phyloP scores from a whole-genome alignment of 2,329 filamentous ascomycete species.

The Torrubiella hemipterigena region DNA sequence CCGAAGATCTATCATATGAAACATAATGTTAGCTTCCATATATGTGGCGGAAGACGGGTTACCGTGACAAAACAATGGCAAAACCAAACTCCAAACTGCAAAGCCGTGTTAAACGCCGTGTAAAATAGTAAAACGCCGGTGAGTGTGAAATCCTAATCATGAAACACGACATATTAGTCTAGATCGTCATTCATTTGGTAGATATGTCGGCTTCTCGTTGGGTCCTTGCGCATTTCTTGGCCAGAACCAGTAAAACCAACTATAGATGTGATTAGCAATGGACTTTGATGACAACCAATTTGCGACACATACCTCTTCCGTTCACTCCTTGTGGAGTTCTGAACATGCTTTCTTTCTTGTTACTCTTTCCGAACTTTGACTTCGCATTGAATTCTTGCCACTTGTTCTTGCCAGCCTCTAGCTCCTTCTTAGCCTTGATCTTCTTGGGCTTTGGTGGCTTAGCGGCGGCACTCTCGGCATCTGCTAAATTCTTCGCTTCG shows the following conservation, averaged over 20 bases:
- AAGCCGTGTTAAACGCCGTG: no score
- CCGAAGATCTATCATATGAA: conserved; percentile 1
- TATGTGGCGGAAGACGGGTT: conserved; percentile 19
- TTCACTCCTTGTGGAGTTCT: conserved; percentile 78
- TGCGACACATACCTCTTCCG: conserved; percentile 57
- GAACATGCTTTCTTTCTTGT: conserved; percentile 95
- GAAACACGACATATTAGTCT: conserved; percentile 35
- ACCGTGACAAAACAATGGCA: conserved; percentile 18
- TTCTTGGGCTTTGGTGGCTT: conserved; percentile 77
- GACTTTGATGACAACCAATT: neutral
- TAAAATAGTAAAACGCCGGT: no score
- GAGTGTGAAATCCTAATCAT: neutral
- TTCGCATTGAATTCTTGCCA: conserved; percentile 91
- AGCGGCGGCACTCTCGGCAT: conserved; percentile 46
- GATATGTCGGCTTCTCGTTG: conserved; percentile 68
- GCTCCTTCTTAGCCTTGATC: conserved; percentile 79
- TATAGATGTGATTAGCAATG: conserved; percentile 24
- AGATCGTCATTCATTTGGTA: conserved; percentile 69
- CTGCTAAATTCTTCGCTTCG: conserved; percentile 41
- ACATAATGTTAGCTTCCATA: conserved; percentile 28
- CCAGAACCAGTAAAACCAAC: conserved; percentile 96
- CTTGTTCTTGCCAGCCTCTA: conserved; percentile 82
- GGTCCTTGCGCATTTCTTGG: conserved; percentile 90
- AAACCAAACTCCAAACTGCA: conserved; percentile 9
- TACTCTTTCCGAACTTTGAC: conserved; percentile 51